Base-by-base conservation (phyloP, 805 yeast genomes). In the Diddensiella transvaalensis region DNA sequence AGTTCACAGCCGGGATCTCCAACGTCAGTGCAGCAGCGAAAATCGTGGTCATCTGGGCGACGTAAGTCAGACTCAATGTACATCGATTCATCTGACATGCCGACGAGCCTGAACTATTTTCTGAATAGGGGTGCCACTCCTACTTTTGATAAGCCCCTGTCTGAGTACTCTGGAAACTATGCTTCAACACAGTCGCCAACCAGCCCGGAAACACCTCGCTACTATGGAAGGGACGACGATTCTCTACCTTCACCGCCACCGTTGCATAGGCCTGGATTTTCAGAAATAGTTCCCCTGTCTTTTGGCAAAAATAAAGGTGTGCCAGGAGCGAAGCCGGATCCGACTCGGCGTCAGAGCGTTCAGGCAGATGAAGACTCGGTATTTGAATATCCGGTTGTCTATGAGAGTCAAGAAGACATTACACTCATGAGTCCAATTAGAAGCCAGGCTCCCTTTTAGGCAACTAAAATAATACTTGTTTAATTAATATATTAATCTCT, bases 321-420 rank as follows among this genome's bases (percentile, higher is more conserved):
- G 8, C 11, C 13, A 26, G 32, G 13, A 26, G 8, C 32, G 13
- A 26, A 13, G 32, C 32, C 32, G 13, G 32, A 13, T 13, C 32
- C 32, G 13, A 13, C 15, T n/a, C 41, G 38, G 22, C 24, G 21
- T 17, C 13, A 42, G 4, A 32, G 22, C 13, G 24, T 13, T 22
- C 44, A 21, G 23, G 44, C 19, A n/a, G 48, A 29, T 36, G 15
- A 15, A 11, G 43, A 38, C 15, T 22, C 32, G 17, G 26, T 36
- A 22, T 32, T 38, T 19, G 48, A 44, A 15, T 23, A 19, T 26
- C 51, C 51, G 18, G 48, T 46, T 15, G 43, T 50, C 6, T 50
- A 22, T 23, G 50, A 36, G 5, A 33, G 22, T 15, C 40, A 47
- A 21, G 33, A 41, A n/a, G 44, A 47, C 11, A 47, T 47, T 17